Conservation (phyloP, 768 basidiomycete species). For the Imleria badia region DNA sequence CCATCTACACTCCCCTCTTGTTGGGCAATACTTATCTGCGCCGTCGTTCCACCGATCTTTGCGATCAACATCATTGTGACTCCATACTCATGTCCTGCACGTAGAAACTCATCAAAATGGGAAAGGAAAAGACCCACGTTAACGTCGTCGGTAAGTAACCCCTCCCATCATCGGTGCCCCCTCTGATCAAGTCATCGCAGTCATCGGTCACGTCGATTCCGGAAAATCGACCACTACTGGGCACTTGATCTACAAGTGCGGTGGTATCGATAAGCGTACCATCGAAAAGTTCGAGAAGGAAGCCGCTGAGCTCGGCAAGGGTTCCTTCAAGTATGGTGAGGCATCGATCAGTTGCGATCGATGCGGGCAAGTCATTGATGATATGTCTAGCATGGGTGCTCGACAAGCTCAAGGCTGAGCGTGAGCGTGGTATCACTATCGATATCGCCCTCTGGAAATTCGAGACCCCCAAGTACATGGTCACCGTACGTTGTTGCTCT, state of each 20-base stretch:
- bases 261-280: conserved; percentile 99
- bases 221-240: conserved; percentile 99
- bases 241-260: conserved; percentile 99
- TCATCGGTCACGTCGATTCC: conserved; percentile 99
- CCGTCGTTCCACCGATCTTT: conserved; percentile 18
- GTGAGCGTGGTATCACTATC: conserved; percentile 99
- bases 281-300: conserved; percentile 99
- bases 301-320: conserved; percentile 99
- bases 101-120: conserved; percentile 74
- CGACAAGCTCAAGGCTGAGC: conserved; percentile 99
- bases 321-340: conserved; percentile 96
- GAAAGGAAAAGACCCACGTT: conserved; percentile 95
- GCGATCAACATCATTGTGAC: conserved; percentile 16
- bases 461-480: conserved; percentile 97
- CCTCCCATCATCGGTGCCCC: conserved; percentile 12
- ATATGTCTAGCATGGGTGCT: conserved; percentile 89
- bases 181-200: conserved; percentile 44
- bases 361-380: conserved; percentile 19
- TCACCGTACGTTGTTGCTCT: conserved; percentile 62
- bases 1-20: conserved; percentile 26
- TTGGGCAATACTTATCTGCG: conserved; percentile 16
- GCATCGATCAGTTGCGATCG: conserved; percentile 23
- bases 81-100: conserved; percentile 13
- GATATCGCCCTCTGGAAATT: conserved; percentile 99
- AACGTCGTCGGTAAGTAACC: conserved; percentile 87